Conservation (phyloP, 306 rosid genomes). For the Erythrophleum fordii region DNA sequence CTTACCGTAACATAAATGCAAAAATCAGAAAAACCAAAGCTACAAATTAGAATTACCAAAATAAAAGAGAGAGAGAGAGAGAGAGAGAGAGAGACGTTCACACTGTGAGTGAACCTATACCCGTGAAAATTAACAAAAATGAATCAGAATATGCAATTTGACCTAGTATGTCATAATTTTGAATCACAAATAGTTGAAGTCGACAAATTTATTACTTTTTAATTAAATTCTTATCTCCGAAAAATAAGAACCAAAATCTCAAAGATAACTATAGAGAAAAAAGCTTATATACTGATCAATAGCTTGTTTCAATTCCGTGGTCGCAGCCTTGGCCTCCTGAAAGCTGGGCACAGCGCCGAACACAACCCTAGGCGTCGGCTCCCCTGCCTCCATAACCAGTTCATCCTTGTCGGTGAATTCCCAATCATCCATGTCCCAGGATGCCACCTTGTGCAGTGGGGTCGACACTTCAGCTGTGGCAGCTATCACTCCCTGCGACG, state of each 20-base stretch:
- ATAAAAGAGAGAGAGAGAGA: not conserved
- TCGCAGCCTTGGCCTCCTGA: slow-evolving; percentile 76
- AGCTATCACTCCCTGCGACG: slow-evolving; percentile 42
- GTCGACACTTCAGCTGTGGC: slow-evolving; percentile 31
- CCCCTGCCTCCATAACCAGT: slow-evolving; percentile 47
- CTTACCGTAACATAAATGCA: not conserved
- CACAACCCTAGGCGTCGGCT: slow-evolving; percentile 73
- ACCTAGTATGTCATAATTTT: not conserved
- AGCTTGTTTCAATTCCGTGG: slow-evolving; percentile 75
- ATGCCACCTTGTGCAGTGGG: slow-evolving; percentile 39
- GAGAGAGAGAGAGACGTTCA: not conserved
- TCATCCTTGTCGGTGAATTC: slow-evolving; percentile 62
- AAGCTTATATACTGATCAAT: slow-evolving; percentile 58
- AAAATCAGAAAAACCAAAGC: not conserved
- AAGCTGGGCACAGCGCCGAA: slow-evolving; percentile 60
- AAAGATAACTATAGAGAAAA: not conserved
- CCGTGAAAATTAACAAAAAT: not conserved
- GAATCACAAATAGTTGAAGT: not conserved
- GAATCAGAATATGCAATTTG: not conserved
- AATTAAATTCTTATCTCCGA: not conserved
- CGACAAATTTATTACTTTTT: not conserved
- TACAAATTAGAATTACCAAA: not conserved
- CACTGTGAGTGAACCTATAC: not conserved
- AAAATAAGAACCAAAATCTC: not conserved
- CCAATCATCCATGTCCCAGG: slow-evolving; percentile 65